phyloP scores from a whole-genome alignment of 768 basidiomycete genomes.

The Hericium erinaceus region DNA sequence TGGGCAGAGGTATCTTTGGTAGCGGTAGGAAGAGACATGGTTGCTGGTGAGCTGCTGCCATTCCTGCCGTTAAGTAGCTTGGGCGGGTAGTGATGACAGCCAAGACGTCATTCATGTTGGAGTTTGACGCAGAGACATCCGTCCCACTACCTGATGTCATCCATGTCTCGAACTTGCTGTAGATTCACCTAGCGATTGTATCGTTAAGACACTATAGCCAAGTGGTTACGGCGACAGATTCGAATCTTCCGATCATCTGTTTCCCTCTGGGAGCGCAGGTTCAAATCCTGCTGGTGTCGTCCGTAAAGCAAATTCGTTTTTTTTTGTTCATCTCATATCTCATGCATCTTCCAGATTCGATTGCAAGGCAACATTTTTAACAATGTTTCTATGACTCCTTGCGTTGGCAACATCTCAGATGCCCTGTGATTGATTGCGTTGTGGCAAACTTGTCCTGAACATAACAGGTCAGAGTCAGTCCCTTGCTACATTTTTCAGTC shows the following conservation, averaged over 20 bases:
- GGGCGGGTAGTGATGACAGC: not conserved
- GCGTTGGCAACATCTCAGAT: no score
- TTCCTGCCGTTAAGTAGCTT: not conserved
- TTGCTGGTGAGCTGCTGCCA: not conserved
- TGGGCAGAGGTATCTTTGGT: conserved; percentile 51
- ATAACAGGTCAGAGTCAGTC: no score
- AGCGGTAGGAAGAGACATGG: conserved; percentile 62
- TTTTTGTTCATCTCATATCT: not conserved
- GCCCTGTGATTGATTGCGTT: no score
- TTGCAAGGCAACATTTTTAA: no score
- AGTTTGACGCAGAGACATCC: not conserved
- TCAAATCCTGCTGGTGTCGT: conserved; percentile 34
- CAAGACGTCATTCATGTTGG: not conserved
- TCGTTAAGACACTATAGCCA: conserved; percentile 1
- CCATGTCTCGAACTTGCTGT: not conserved
- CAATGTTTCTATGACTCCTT: no score
- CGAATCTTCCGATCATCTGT: conserved; percentile 16
- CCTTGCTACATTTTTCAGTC: no score
- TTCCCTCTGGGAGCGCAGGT: conserved; percentile 27
- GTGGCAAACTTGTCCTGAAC: no score
- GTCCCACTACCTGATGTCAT: not conserved
- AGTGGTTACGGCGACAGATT: conserved; percentile 41
- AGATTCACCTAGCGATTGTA: no score
- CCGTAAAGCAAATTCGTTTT: not conserved
- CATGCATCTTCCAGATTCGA: not conserved